Evolutionary conservation across 352 stramenopile species (phyloP), one percentile per base, ranked within the genome.

Genomic region (Pythium aristosporum): DNA sequence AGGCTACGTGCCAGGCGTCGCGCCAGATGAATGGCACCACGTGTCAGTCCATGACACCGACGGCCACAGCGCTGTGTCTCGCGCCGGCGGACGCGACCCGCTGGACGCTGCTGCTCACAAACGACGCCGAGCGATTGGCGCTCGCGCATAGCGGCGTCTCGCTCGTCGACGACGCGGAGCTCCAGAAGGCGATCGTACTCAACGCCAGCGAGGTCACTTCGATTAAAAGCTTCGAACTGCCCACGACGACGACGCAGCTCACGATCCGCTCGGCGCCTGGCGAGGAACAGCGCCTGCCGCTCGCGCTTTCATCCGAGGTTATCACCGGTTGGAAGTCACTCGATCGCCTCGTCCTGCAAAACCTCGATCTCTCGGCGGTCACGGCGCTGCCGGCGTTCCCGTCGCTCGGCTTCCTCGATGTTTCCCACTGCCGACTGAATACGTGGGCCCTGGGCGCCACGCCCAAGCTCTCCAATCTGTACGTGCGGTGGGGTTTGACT

Each of bases 391-490:
- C 58, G 16, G 9, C 46, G 25, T 61, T 67, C n/a, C 36, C 59
- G 16, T 60, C 43, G 21, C 65, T 72, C 34, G 32, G 46, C 37
- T 64, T 58, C 9, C 28, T 72, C 53, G 65, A 55, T 47, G 36
- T 67, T 1, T 52, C 59, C 5, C 44, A 20, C 28, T 53, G 47
- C 20, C 34, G 41, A 10, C 53, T 72, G 1, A 55, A 50, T 42
- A 60, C 41, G 8, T 72, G 65, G 65, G 47, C 59, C 6, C 37
- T 43, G 3, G 32, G 36, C 10, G 53, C 51, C 11, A 44, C 59
- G 20, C 65, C 65, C 3, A 52, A 37, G 21, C 54, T 72, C 28
- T 67, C 65, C 37, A 51, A 16, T 12, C 32, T 72, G 65, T 72
- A 48, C 39, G 57, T 70, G 16, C 1, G 15, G 23, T 23, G 25